phyloP scores from a whole-genome alignment of 495 filamentous ascomycete species.

The Xylaria nigripes region DNA sequence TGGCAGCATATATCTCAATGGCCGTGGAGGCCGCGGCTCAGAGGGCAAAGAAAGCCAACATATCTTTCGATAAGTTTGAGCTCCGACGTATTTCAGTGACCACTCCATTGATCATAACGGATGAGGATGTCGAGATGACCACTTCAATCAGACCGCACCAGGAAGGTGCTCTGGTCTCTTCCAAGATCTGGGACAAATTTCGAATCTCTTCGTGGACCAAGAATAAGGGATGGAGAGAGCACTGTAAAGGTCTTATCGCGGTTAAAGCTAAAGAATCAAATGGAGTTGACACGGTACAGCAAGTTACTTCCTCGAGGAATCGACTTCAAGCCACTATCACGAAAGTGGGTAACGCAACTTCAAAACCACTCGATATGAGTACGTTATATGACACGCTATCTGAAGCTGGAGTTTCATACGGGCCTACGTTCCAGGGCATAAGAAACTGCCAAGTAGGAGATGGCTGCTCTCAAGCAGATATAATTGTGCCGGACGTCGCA shows the following conservation, averaged over 20 bases:
- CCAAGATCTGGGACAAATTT: conserved; percentile 40
- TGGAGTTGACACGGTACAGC: conserved; percentile 29
- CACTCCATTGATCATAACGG: conserved; percentile 40
- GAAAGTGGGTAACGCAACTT: conserved; percentile 16
- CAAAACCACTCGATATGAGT: conserved; percentile 17
- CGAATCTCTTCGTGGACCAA: conserved; percentile 38
- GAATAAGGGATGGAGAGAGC: conserved; percentile 39
- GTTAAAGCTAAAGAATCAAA: conserved; percentile 27
- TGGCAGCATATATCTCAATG: conserved; percentile 49
- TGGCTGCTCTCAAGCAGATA: conserved; percentile 32
- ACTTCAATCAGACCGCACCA: conserved; percentile 35
- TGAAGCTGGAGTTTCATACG: conserved; percentile 35
- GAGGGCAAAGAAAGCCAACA: conserved; percentile 22
- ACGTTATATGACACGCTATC: conserved; percentile 33
- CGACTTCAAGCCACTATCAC: conserved; percentile 22
- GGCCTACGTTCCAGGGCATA: conserved; percentile 40
- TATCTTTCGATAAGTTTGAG: conserved; percentile 32
- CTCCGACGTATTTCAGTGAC: conserved; percentile 36
- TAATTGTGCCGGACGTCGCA: conserved; percentile 42
- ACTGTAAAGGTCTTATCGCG: conserved; percentile 38
- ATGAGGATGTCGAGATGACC: conserved; percentile 40
- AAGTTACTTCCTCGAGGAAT: conserved; percentile 21
- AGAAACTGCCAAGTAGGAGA: conserved; percentile 32
- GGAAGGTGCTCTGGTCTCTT: conserved; percentile 27
- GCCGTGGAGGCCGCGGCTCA: conserved; percentile 46